Base-by-base conservation (phyloP, 345 rosid species). In the Gossypium thurberi region DNA sequence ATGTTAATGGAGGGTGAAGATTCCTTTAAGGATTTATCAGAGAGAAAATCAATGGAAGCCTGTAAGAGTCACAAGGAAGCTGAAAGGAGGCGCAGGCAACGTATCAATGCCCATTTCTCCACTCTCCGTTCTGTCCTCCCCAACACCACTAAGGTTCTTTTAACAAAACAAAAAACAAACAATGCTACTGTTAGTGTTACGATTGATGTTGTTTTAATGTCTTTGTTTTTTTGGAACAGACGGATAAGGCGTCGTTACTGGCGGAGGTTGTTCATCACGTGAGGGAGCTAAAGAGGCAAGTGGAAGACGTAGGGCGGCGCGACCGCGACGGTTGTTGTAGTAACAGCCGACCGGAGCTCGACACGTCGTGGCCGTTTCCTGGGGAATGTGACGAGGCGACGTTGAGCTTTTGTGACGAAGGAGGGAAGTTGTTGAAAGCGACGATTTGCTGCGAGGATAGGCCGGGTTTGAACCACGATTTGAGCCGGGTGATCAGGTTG, bases 181-280 rank as follows among this genome's bases (percentile, higher is more conserved):
- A 3, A 17, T 6, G 8, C 0, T 48, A 13, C 40, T 23, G 25
- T 14, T 14, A 0, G 13, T 66, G 25, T 37, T 61, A 18, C 17
- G 11, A 17, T 13, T 23, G 11, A 18, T 10, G 50, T 65, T 65
- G 9, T 17, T 33, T 55, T 53, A 17, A 10, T 25, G 44, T 77
- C 26, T 75, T 15, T 28, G 12, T 70, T 20, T 69, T 59, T 55
- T 6, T 8, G n/a, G 15, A 52, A 67, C 78, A 89, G 95, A 91
- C 88, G 58, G 93, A 90, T 80, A 91, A 91, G 81, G 95, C 97
- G 55, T 84, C 97, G 46, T 82, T 91, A 85, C 83, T 91, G 21
- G 95, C 95, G 25, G 93, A 90, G 79, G 97, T 90, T 79, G 91
- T 92, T 64, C 88, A 80, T 56, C 89, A 80, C 76, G 82, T 88